Base-by-base conservation (phyloP, 768 basidiomycete genomes). In the Termitomyces sp. region DNA sequence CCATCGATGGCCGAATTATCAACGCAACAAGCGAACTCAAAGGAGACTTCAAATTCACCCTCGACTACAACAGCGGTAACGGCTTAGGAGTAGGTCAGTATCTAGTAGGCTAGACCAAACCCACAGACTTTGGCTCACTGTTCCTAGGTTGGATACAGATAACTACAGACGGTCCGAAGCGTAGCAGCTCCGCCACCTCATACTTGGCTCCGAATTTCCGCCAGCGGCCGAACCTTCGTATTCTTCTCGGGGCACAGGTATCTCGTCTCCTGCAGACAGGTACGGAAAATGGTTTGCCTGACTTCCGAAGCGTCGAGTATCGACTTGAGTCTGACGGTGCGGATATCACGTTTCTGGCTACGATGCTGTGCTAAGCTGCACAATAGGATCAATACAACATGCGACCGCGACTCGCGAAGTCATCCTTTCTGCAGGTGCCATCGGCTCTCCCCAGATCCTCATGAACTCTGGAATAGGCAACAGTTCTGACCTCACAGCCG, bases 391-490 rank as follows among this genome's bases (percentile, higher is more conserved):
- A 30, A 55, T 58, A 11, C 47, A 54, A 33, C 52, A 49, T 31
- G 30, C 69, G 1, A 67, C 48, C 1, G 75, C 73, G 1, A 59
- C 37, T n/a, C 69, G 70, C 33, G 75, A 76, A 59, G 64, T 76
- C 41, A 72, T 76, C 31, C 59, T 75, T 9, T 72, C 75, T 6
- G 73, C 73, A 12, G 75, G 75, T 3, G 51, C 69, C 9, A 60
- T 74, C 30, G 68, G 66, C 4, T 69, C 72, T 4, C 72, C 74
- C 3, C 63, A 64, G 16, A 66, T 75, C 24, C 63, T 75, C 9
- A 33, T 72, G 53, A 67, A 69, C 42, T 74, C 73, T 9, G 73
- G 73, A 20, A 75, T 76, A 51, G 75, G 75, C 18, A 60, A 67
- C 33, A 22, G 53, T 3, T 42, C 42, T 5, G 56, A 54, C 20